A percentile compares a stretch with the other conserved stretches of the same genome.
These are phyloP conservation scores for Heritiera fomes DNA, from an alignment of 345 rosid species.

Conservation along the genomic window DNA sequence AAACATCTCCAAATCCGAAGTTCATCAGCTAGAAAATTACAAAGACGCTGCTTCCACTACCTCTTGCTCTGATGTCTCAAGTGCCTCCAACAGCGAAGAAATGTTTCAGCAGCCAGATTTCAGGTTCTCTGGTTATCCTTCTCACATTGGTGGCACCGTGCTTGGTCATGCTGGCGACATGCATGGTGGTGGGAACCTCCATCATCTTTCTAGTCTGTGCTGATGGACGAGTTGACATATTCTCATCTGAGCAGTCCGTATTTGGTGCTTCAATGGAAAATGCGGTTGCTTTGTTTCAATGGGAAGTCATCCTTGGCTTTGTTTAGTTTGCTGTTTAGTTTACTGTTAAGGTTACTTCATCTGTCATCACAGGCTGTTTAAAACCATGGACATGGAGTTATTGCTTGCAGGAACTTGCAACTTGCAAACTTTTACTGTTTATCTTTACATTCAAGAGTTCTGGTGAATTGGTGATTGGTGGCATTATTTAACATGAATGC, in stretches of 20 bases:
- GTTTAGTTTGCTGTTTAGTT: conserved; percentile 35
- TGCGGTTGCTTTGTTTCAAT: conserved; percentile 44
- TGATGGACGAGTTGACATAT: conserved; percentile 33
- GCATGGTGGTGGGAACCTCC: conserved; percentile 47
- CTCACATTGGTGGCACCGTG: conserved; percentile 35
- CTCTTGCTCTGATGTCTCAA: conserved; percentile 52
- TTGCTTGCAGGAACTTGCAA: not conserved
- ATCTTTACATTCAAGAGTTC: not conserved
- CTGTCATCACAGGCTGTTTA: not conserved
- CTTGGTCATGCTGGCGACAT: conserved; percentile 36
- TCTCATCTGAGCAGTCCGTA: conserved; percentile 28
- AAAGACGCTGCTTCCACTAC: conserved; percentile 46
- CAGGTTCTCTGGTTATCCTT: conserved; percentile 53
- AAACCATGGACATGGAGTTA: conserved; percentile 1
- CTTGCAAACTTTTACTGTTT: not conserved
- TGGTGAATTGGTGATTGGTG: not conserved
- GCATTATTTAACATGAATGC: not conserved
- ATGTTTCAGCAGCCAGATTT: conserved; percentile 49
- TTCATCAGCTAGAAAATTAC: conserved; percentile 33
- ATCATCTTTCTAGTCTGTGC: conserved; percentile 33
- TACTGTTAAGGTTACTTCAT: conserved; percentile 18
- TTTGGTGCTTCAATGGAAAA: conserved; percentile 24
- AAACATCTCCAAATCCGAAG: conserved; percentile 41
- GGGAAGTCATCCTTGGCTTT: conserved; percentile 99
- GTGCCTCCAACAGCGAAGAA: conserved; percentile 45